phyloP scores from a whole-genome alignment of 2,329 filamentous ascomycete genomes.

The Colletotrichum filicis region DNA sequence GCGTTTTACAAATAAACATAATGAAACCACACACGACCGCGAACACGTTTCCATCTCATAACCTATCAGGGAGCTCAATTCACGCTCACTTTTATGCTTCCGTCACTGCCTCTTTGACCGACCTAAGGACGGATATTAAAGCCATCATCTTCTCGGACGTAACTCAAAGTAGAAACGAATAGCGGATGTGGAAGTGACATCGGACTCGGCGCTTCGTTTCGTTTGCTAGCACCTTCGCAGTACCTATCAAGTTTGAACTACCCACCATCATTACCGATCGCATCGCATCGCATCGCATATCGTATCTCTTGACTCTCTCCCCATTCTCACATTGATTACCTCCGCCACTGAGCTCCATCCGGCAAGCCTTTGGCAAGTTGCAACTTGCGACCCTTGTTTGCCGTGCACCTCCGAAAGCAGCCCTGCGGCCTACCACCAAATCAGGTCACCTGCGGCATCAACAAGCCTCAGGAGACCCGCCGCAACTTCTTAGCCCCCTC shows the following conservation, averaged over 20 bases:
- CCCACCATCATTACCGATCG: conserved; percentile 15
- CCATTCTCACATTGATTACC: conserved; percentile 8
- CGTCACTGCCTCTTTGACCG: background rate
- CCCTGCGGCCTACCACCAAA: conserved; percentile 25
- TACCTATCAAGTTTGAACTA: too few relatives aligned
- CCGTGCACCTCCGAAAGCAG: conserved; percentile 15
- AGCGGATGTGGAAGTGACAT: background rate
- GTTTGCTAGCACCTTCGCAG: background rate
- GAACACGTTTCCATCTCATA: conserved; percentile 8
- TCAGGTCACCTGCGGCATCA: conserved; percentile 25
- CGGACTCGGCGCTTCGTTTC: background rate
- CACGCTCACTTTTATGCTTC: background rate
- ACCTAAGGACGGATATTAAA: background rate
- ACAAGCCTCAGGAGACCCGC: conserved; percentile 21
- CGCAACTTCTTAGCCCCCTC: background rate
- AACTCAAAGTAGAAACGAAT: background rate
- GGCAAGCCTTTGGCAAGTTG: background rate
- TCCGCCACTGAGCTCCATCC: conserved; percentile 16
- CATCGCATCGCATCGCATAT: background rate
- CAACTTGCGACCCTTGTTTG: background rate
- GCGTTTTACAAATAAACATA: conserved; percentile 13
- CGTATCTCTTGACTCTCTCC: background rate
- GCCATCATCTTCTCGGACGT: conserved; percentile 1
- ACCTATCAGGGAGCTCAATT: background rate
- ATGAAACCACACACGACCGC: conserved; percentile 16